Evolutionary conservation across 306 rosid genomes (phyloP).

Genomic region (Cicer pinnatifidum): DNA sequence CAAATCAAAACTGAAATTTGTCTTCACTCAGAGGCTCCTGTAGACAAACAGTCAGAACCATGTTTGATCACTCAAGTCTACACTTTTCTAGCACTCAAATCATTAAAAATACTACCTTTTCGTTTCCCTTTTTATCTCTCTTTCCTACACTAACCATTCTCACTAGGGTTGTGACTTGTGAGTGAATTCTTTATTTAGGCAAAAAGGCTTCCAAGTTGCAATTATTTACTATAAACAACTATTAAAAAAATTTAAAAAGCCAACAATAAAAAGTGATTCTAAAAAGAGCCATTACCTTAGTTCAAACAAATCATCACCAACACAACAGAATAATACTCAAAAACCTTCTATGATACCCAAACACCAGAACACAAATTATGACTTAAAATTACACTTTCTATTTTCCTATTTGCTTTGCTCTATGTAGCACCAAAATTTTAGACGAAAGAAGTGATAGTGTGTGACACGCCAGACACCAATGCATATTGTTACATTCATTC

Average conservation of each 20-base stretch:
- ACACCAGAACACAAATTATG: not conserved
- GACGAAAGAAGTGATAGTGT: not conserved
- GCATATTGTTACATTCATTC: not conserved
- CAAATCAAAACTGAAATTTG: not conserved
- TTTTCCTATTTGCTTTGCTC: not conserved
- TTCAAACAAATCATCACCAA: not conserved
- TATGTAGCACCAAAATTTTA: not conserved
- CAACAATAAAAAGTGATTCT: not conserved
- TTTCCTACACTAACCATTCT: constrained; percentile 1
- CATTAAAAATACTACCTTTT: not conserved
- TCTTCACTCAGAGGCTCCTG: not conserved
- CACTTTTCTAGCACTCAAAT: not conserved
- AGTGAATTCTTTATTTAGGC: not conserved
- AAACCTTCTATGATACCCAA: not conserved
- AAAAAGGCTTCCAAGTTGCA: not conserved
- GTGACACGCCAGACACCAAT: not conserved
- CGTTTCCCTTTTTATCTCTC: not conserved
- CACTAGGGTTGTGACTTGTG: not conserved
- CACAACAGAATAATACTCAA: not conserved
- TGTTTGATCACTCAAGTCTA: not conserved
- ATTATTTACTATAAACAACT: not conserved
- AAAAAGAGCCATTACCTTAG: not conserved
- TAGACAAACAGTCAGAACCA: not conserved
- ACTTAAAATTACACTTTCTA: not conserved
- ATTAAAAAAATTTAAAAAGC: not conserved